Evolutionary conservation across 306 rosid genomes (phyloP), one percentile per base, ranked within the genome.

Genomic region (Sicyos edulis): DNA sequence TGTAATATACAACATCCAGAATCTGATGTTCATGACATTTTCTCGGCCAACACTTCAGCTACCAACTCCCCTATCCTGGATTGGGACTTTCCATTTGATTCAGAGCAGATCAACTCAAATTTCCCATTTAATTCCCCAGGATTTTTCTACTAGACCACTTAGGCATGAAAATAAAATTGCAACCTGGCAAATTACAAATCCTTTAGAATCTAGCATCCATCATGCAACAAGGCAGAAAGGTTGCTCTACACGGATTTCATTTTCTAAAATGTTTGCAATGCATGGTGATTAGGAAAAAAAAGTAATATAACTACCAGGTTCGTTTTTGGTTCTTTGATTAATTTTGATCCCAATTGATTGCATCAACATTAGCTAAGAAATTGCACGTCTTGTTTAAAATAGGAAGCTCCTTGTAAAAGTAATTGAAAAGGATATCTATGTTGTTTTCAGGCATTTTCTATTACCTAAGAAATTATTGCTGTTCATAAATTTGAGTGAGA

Each of bases 1-100:
- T 72, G 51, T 10, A 61, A 29, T 19, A 71, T 17, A 52, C 77
- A 75, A 3, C 56, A 20, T 65, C 86, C 88, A 14, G 89, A 85
- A 64, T 78, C 88, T 16, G 88, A 83, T 55, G 75, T 80, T 16
- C 71, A 82, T 0, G 91, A 88, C 66, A 93, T 91, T 15, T 52
- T 83, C 86, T 85, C 90, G 34, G 88, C 88, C 82, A 78, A 80
- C 81, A 81, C 88, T 76, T 93, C 89, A 57, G 54, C 85, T 50
- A 73, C 83, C 78, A 86, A 77, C 67, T 86, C 88, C 72, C 88
- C 95, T 20, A 86, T 85, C 40, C 83, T 82, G 17, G 90, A 86
- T 56, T 71, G 88, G 72, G 85, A 85, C 72, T 89, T 92, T 85
- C 54, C 89, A 13, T 80, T 85, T 59, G 88, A 86, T 50, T 79